Conservation (phyloP, 768 basidiomycete species). For the Suillus placidus region DNA sequence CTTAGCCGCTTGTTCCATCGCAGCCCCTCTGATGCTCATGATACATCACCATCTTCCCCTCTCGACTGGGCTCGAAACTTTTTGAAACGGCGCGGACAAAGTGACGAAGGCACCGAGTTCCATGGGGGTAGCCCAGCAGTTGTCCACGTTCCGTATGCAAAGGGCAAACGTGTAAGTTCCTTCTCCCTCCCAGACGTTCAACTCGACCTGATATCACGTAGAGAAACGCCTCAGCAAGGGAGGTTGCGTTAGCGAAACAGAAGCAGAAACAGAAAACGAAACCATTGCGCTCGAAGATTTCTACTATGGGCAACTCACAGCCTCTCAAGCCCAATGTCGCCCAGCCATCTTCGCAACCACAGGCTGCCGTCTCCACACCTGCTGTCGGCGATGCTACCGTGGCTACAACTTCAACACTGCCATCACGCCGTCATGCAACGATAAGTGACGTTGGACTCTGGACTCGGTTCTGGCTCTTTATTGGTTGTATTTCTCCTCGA, state of each 20-base stretch:
- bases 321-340: not conserved
- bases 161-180: too few relatives aligned
- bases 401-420: not conserved
- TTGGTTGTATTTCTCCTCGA: not conserved
- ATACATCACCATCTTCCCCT: too few relatives aligned
- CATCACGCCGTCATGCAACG: not conserved
- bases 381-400: not conserved
- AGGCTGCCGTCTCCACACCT: too few relatives aligned
- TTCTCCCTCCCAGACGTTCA: too few relatives aligned
- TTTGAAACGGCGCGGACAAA: too few relatives aligned
- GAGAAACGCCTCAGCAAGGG: not conserved
- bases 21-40: too few relatives aligned
- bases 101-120: too few relatives aligned
- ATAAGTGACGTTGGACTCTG: not conserved
- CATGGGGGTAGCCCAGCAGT: too few relatives aligned
- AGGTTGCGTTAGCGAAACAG: not conserved
- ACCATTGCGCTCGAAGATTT: not conserved
- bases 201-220: not conserved
- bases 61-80: too few relatives aligned
- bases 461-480: not conserved
- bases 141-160: too few relatives aligned
- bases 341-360: not conserved
- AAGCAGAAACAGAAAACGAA: not conserved
- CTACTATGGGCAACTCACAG: not conserved
- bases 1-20: too few relatives aligned